Evolutionary conservation across 2,329 filamentous ascomycete species (phyloP), one percentile per base, ranked within the genome.

Genomic region (Aspergillus novofumigatus): DNA sequence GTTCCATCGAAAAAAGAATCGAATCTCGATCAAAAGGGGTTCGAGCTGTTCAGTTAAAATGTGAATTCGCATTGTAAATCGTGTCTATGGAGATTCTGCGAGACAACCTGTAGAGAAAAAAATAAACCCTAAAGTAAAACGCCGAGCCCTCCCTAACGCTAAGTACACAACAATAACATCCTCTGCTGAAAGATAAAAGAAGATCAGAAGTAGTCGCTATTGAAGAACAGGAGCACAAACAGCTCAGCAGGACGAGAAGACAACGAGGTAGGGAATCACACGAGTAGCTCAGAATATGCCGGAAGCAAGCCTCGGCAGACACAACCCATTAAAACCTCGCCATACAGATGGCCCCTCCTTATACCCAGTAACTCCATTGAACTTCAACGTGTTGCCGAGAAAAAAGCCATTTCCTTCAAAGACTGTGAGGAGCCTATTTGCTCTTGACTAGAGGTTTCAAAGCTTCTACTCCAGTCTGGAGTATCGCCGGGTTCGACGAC

Each of bases 391-490:
- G 4, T 47, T 25, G 44, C 44, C 44, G n/a, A 49, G 28, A 57
- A 51, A 57, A 42, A 55, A 38, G 52, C 20, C 35, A 41, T 53
- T 38, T 38, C 48, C 32, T 47, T 45, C 52, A 38, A 50, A 53
- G 56, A 25, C 26, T 51, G 49, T 38, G 28, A 54, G 59, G 53
- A 25, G 47, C 2, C 44, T 41, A 44, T 29, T 29, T 49, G 51
- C 62, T 62, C 59, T 81, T 81, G 44, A 89, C 69, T 60, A 92
- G 66, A 55, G 82, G 77, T 77, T 92, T 92, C 67, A 96, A 70
- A 1, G 87, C 87, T 67, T 91, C 84, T 4, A 91, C 85, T 0
- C 87, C 86, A 17, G 88, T 78, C 66, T 88, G 83, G 51, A 96
- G 69, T 25, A 96, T 86, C 61, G 89, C 86, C 6, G 84, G 80